These are phyloP conservation scores for Xylariaceae sp. DNA, from an alignment of 2,329 filamentous ascomycete species.

Conservation along the genomic window DNA sequence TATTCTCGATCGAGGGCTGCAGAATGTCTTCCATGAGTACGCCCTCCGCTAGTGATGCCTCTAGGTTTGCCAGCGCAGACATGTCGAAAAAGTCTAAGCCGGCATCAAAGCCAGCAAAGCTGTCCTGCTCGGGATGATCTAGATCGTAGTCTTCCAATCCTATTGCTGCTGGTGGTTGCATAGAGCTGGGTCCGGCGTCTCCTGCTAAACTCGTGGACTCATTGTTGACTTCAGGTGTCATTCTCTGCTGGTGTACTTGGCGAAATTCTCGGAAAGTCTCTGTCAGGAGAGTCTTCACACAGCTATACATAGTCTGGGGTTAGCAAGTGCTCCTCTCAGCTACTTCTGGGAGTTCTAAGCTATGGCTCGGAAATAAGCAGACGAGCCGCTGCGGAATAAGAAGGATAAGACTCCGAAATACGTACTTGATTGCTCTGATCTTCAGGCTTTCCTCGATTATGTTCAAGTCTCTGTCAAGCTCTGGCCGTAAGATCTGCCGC, in stretches of 20 bases:
- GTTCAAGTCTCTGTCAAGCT: constrained; percentile 4
- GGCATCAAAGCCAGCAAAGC: not conserved
- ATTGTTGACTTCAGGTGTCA: not conserved
- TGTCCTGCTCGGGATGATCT: not conserved
- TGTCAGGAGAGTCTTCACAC: constrained; percentile 1
- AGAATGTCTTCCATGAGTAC: constrained; percentile 3
- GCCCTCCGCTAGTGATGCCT: not conserved
- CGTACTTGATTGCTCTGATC: constrained; percentile 1
- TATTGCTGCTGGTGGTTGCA: not conserved
- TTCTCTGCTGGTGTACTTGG: not conserved
- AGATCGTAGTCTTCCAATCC: not conserved
- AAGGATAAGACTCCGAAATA: too few species aligned
- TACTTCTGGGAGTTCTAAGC: too few species aligned
- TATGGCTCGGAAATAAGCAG: too few species aligned
- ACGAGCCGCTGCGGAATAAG: too few species aligned
- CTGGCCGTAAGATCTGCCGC: not conserved
- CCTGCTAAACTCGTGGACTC: not conserved
- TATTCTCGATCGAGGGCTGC: not conserved
- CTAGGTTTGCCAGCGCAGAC: not conserved
- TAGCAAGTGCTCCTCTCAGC: too few species aligned
- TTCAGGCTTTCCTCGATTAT: constrained; percentile 7
- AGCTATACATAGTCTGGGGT: not conserved
- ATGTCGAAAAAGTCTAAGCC: not conserved
- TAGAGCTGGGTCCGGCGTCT: not conserved
- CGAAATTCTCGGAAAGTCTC: constrained; percentile 11